These are phyloP conservation scores for Tylopilus orsonianus DNA, from an alignment of 1,284 basidiomycete genomes.

Conservation along the genomic window DNA sequence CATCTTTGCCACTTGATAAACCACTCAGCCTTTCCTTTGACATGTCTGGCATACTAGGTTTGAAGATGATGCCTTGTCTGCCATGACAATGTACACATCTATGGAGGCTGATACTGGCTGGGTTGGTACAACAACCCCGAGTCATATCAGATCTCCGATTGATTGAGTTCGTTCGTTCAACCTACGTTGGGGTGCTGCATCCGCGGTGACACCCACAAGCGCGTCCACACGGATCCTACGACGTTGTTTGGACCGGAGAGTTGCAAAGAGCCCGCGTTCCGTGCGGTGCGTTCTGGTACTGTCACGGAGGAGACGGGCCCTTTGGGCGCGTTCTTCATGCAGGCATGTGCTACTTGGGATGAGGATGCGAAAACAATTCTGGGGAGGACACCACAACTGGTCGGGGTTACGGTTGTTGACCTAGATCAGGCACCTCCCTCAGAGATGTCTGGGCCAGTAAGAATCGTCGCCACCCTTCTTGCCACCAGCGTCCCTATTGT, in stretches of 20 bases:
- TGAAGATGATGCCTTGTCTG: slow-evolving; percentile 28
- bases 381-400: not conserved
- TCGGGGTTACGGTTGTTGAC: slow-evolving; percentile 15
- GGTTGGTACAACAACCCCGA: slow-evolving; percentile 33
- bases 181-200: slow-evolving; percentile 1
- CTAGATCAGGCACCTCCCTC: slow-evolving; percentile 7
- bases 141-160: slow-evolving; percentile 19
- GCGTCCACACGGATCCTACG: slow-evolving; percentile 12
- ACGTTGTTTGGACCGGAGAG: slow-evolving; percentile 15
- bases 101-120: slow-evolving; percentile 20
- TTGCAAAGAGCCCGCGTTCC: slow-evolving; percentile 15
- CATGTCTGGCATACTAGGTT: slow-evolving; percentile 10
- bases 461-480: not conserved
- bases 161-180: slow-evolving; percentile 14
- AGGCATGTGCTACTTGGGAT: slow-evolving; percentile 2
- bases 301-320: slow-evolving; percentile 16
- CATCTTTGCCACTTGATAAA: not conserved
- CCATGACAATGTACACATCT: slow-evolving; percentile 25
- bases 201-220: slow-evolving; percentile 5
- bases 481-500: slow-evolving; percentile 20
- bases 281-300: slow-evolving; percentile 20
- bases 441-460: not conserved
- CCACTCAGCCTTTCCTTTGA: slow-evolving; percentile 11
- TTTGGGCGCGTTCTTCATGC: slow-evolving; percentile 15
- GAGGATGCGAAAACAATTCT: not conserved